These are phyloP conservation scores for Bryum argenteum DNA, from an alignment of 225 moss, liverwort and hornwort genomes.

Conservation along the genomic window DNA sequence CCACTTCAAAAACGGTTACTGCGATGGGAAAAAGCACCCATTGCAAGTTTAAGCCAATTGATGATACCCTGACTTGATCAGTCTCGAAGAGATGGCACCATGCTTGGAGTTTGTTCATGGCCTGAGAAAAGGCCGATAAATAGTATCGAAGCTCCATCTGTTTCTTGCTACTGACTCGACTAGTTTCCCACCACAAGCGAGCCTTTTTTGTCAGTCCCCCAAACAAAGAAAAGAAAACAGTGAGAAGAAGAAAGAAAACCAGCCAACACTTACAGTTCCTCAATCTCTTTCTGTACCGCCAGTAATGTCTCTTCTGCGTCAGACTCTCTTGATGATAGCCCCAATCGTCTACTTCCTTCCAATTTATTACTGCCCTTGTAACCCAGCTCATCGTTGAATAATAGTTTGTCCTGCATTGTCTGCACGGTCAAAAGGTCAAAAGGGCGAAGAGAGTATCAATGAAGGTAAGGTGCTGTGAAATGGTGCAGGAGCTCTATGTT, in stretches of 20 bases:
- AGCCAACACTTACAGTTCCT: conserved; percentile 45
- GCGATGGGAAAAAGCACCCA: not conserved
- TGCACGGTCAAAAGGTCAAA: conserved; percentile 24
- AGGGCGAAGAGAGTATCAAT: not conserved
- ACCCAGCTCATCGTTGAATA: conserved; percentile 38
- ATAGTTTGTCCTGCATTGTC: conserved; percentile 35
- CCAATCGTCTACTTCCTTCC: conserved; percentile 39
- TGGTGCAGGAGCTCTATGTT: too few species aligned
- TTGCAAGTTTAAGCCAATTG: conserved; percentile 25
- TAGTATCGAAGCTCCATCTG: conserved; percentile 39
- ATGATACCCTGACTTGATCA: conserved; percentile 43
- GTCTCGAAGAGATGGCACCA: conserved; percentile 52
- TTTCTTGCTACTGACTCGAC: conserved; percentile 30
- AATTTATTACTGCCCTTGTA: conserved; percentile 26
- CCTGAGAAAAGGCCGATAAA: conserved; percentile 41
- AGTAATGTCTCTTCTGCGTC: conserved; percentile 43
- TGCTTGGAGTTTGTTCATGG: conserved; percentile 50
- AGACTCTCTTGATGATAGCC: conserved; percentile 32
- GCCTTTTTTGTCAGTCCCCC: conserved; percentile 10
- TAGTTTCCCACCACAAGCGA: conserved; percentile 24
- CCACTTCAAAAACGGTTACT: not conserved
- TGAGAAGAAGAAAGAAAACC: conserved; percentile 6
- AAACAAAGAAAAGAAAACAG: not conserved
- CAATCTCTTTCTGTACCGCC: conserved; percentile 40
- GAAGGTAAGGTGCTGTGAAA: too few species aligned